Evolutionary conservation across 805 yeast species (phyloP).

Genomic region (Grigorovia jiainica): DNA sequence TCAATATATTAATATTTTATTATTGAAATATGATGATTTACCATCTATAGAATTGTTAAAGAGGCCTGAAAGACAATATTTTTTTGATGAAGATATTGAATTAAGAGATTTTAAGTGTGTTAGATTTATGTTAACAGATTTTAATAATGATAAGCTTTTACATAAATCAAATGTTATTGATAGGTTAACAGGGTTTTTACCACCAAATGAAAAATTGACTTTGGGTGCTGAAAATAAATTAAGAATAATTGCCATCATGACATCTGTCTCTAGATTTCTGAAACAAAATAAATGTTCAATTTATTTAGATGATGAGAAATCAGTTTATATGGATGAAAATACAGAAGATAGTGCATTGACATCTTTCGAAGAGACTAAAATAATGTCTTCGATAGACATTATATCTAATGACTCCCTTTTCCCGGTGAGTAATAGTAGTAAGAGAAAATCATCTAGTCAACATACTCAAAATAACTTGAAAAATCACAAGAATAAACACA

Average conservation of each 20-base stretch:
- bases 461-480: too few relatives aligned
- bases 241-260: conserved; percentile 8
- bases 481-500: background rate
- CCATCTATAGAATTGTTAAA: background rate
- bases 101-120: conserved; percentile 11
- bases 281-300: conserved; percentile 8
- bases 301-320: conserved; percentile 1
- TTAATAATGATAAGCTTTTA: conserved; percentile 8
- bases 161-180: background rate
- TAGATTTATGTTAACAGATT: conserved; percentile 10
- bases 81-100: conserved; percentile 12
- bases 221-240: conserved; percentile 6
- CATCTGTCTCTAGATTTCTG: conserved; percentile 9
- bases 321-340: background rate
- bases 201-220: conserved; percentile 1
- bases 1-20: conserved; percentile 18
- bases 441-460: too few relatives aligned
- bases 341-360: background rate
- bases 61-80: conserved; percentile 8
- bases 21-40: background rate
- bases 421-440: too few relatives aligned
- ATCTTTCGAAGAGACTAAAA: background rate
- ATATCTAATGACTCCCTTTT: background rate
- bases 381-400: background rate
- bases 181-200: conserved; percentile 7